Percentiles rank a stretch among this genome's conserved stretches.
These are phyloP conservation scores for Rhizopus arrhizus DNA, from an alignment of 371 early-diverging fungal species.

Conservation along the genomic window DNA sequence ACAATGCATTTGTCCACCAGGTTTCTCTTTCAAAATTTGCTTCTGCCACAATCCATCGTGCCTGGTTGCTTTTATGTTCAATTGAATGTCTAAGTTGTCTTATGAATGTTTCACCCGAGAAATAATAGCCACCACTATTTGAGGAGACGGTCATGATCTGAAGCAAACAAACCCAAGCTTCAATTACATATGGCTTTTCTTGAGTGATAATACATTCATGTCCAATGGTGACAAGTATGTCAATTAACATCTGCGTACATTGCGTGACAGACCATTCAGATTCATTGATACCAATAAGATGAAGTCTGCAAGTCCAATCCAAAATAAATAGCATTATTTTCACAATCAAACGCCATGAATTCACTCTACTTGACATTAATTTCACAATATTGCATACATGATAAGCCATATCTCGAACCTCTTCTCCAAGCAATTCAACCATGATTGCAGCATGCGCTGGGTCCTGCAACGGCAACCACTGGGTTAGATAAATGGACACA, in stretches of 20 bases:
- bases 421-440: constrained; percentile 1
- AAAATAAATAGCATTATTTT: constrained; percentile 14
- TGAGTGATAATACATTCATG: constrained; percentile 1
- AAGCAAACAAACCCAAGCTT: constrained; percentile 25
- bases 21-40: constrained; percentile 10
- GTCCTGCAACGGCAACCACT: constrained; percentile 13
- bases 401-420: constrained; percentile 5
- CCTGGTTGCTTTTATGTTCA: not conserved
- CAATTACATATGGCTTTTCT: constrained; percentile 8
- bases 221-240: constrained; percentile 20
- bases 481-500: constrained; percentile 22
- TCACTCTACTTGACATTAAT: not conserved
- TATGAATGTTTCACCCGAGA: constrained; percentile 12
- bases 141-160: constrained; percentile 25
- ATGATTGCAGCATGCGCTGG: constrained; percentile 1
- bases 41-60: not conserved
- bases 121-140: constrained; percentile 10
- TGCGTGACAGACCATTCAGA: constrained; percentile 17
- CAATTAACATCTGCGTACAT: constrained; percentile 12
- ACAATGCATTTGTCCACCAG: constrained; percentile 15
- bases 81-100: constrained; percentile 13
- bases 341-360: constrained; percentile 15
- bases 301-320: constrained; percentile 30
- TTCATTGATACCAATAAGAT: constrained; percentile 13
- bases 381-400: not conserved